Evolutionary conservation across 192 early-diverging fungal species (phyloP).

Genomic region (Backusella tarrabulga): DNA sequence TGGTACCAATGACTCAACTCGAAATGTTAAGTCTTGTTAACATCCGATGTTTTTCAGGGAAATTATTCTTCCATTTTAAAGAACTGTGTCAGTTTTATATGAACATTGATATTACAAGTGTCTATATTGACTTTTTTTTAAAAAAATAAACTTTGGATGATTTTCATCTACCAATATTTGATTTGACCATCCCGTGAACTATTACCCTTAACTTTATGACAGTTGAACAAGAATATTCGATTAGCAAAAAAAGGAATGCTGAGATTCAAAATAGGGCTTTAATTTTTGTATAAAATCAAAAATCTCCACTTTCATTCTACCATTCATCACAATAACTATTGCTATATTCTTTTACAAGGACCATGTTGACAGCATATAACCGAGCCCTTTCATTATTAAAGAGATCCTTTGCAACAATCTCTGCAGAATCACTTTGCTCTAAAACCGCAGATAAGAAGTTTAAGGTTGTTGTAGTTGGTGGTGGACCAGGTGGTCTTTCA

Average conservation of each 20-base stretch:
- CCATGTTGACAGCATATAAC: constrained; percentile 19
- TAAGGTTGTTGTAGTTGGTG: constrained; percentile 58
- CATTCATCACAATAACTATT: not conserved
- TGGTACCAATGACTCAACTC: not conserved
- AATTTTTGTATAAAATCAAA: not conserved
- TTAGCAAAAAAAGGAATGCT: not conserved
- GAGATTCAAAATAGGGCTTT: not conserved
- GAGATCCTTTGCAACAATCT: constrained; percentile 24
- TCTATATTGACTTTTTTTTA: not conserved
- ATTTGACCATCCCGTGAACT: not conserved
- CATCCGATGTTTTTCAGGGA: not conserved
- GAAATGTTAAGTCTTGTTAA: not conserved
- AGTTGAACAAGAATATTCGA: not conserved
- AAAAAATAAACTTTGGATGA: not conserved
- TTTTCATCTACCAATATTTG: not conserved
- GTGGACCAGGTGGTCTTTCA: constrained; percentile 53
- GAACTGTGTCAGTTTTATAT: not conserved
- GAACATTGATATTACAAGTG: not conserved
- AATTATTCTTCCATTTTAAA: not conserved
- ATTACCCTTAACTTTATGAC: not conserved
- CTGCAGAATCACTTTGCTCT: not conserved
- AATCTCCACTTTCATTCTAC: not conserved
- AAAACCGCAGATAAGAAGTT: constrained; percentile 27
- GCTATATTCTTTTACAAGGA: not conserved
- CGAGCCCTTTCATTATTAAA: constrained; percentile 7